Evolutionary conservation across 176 grass and related monocot species (phyloP).

Genomic region (Ensete glaucum): DNA sequence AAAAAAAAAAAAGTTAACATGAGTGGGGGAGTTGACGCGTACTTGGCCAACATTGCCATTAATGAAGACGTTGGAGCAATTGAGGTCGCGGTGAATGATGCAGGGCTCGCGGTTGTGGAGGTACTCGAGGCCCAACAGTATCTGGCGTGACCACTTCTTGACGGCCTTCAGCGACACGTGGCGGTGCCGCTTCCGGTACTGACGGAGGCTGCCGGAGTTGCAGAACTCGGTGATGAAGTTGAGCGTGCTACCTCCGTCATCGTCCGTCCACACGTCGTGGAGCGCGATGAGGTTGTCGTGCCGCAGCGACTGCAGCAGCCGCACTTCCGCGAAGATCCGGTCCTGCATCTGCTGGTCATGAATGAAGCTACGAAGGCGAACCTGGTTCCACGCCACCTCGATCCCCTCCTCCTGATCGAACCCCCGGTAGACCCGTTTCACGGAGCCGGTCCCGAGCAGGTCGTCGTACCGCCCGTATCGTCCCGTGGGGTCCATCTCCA

Average conservation of each 20-base stretch:
- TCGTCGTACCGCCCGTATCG: slow-evolving; percentile 79
- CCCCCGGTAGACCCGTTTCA: slow-evolving; percentile 87
- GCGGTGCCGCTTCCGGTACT: slow-evolving; percentile 67
- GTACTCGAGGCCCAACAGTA: slow-evolving; percentile 70
- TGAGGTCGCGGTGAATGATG: slow-evolving; percentile 92
- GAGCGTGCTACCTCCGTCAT: slow-evolving; percentile 50
- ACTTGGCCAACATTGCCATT: slow-evolving; percentile 98
- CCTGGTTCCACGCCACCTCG: slow-evolving; percentile 97
- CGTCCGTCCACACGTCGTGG: slow-evolving; percentile 70
- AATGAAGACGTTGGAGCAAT: slow-evolving; percentile 98
- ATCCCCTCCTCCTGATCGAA: slow-evolving; percentile 99
- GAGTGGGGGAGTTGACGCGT: not conserved
- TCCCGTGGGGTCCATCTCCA: slow-evolving; percentile 77
- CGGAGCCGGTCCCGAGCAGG: slow-evolving; percentile 62
- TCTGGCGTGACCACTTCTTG: slow-evolving; percentile 89
- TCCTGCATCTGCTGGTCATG: slow-evolving; percentile 55
- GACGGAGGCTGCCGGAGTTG: slow-evolving; percentile 70
- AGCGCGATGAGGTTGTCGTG: slow-evolving; percentile 81
- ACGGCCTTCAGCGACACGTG: slow-evolving; percentile 85
- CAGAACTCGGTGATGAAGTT: slow-evolving; percentile 99
- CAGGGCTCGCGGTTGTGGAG: slow-evolving; percentile 83
- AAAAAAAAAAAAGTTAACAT: not conserved
- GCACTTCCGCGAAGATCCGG: slow-evolving; percentile 68
- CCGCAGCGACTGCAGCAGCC: slow-evolving; percentile 63
- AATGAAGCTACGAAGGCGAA: slow-evolving; percentile 40